Percentiles rank a stretch among this genome's conserved stretches.
Evolutionary conservation across 345 rosid genomes (phyloP).

Genomic region (Xanthoceras sorbifolium): DNA sequence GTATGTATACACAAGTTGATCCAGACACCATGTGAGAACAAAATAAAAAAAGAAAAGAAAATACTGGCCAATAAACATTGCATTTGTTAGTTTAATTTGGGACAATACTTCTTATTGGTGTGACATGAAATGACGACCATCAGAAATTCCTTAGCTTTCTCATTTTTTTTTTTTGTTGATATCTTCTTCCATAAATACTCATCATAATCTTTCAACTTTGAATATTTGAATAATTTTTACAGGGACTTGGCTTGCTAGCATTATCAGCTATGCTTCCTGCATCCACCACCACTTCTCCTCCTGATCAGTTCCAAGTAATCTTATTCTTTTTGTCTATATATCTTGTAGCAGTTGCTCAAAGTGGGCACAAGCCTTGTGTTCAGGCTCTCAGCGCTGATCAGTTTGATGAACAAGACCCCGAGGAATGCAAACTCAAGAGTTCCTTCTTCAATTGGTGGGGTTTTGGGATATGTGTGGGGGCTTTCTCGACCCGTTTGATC

Average conservation of each 20-base stretch:
- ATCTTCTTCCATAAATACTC: no score
- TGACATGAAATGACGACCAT: no score
- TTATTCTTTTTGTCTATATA: slow-evolving; percentile 30
- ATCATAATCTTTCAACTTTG: no score
- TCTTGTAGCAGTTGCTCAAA: slow-evolving; percentile 33
- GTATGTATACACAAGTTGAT: no score
- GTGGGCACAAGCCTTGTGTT: slow-evolving; percentile 70
- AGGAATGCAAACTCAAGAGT: slow-evolving; percentile 50
- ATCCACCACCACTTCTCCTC: neutral
- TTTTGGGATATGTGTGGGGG: slow-evolving; percentile 52
- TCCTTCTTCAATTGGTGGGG: slow-evolving; percentile 78
- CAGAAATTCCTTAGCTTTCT: no score
- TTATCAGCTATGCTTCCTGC: slow-evolving; percentile 33
- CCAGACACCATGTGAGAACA: no score
- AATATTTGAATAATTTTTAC: no score
- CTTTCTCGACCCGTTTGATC: slow-evolving; percentile 36
- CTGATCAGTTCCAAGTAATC: slow-evolving; percentile 24
- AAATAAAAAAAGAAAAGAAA: no score
- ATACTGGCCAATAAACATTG: no score
- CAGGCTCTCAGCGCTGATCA: slow-evolving; percentile 81
- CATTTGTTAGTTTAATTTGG: no score
- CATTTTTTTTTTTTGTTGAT: no score
- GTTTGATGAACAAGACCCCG: slow-evolving; percentile 48
- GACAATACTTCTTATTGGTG: no score
- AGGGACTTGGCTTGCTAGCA: slow-evolving; percentile 45